phyloP scores from a whole-genome alignment of 2,329 filamentous ascomycete genomes.

The Aspergillus ruber region DNA sequence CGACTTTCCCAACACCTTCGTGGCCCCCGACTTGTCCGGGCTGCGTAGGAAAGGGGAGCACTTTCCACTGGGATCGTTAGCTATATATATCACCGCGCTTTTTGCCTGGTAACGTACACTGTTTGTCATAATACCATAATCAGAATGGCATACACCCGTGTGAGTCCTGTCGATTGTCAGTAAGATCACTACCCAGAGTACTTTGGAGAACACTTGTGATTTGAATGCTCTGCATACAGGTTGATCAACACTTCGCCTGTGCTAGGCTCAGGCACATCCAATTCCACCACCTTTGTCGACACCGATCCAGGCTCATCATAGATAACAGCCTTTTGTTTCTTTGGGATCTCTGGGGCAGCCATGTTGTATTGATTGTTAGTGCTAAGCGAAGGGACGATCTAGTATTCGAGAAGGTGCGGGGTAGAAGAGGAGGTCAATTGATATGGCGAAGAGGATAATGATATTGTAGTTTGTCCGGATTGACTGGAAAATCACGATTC shows the following conservation, averaged over 20 bases:
- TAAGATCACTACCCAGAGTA: not conserved
- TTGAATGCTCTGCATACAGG: conserved; percentile 36
- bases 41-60: conserved; percentile 53
- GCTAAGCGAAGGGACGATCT: too few relatives aligned
- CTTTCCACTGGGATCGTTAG: conserved; percentile 44
- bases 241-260: conserved; percentile 58
- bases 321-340: conserved; percentile 57
- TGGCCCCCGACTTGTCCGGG: conserved; percentile 62
- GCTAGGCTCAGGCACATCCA: conserved; percentile 60
- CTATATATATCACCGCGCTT: not conserved
- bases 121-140: conserved; percentile 53
- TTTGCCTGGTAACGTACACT: conserved; percentile 15
- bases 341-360: conserved; percentile 42
- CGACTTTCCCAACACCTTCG: conserved; percentile 60
- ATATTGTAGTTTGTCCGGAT: not conserved
- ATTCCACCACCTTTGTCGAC: conserved; percentile 57
- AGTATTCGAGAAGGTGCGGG: not conserved
- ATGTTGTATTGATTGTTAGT: conserved; percentile 14
- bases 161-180: conserved; percentile 43
- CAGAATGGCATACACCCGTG: conserved; percentile 60
- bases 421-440: not conserved
- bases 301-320: conserved; percentile 61
- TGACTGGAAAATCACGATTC: too few relatives aligned
- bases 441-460: not conserved
- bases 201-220: too few relatives aligned